Base-by-base conservation (phyloP, 2,329 filamentous ascomycete species). In the Fusarium newnesense region DNA sequence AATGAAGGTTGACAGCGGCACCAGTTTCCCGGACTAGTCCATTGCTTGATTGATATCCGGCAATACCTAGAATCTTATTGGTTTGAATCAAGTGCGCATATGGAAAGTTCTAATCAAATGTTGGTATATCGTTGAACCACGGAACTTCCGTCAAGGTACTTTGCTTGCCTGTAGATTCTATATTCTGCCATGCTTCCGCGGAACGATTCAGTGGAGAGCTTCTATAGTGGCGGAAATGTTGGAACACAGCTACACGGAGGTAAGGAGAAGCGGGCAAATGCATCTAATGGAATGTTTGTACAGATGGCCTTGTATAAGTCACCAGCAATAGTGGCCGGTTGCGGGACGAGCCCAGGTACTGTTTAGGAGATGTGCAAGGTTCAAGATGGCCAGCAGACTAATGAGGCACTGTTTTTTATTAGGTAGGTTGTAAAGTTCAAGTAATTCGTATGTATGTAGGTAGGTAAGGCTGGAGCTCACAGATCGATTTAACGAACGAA, bases 121-220 rank as follows among this genome's bases (percentile, higher is more conserved):
- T 43, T 19, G 28, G 42, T 60, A 42, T 21, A 39, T 49, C 5
- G 6, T 42, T 39, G 28, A 70, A n/a, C 66, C 21, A 58, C 32
- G 24, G 53, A 11, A 39, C 40, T 52, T 53, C 47, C 46, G 47
- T 40, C 61, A 36, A 40, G 42, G 19, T 43, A 34, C 49, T 19
- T 36, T 58, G 15, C 47, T 37, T 36, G 24, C 15, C 47, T 21
- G 16, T 43, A 10, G 21, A 50, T 60, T 47, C 30, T 15, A n/a
- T 32, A 30, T 28, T 65, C 56, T 43, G 57, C n/a, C 24, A 44
- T 60, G 34, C 32, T 65, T 46, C 39, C 19, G 56, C 26, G 49
- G 59, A 54, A 63, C 75, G 67, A 54, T 76, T 57, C 54, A 52
- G 47, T 62, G 58, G 65, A 60, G 60, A 66, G 60, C 60, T 68